phyloP scores from a whole-genome alignment of 2,329 filamentous ascomycete genomes.

The Akanthomyces lecanii region DNA sequence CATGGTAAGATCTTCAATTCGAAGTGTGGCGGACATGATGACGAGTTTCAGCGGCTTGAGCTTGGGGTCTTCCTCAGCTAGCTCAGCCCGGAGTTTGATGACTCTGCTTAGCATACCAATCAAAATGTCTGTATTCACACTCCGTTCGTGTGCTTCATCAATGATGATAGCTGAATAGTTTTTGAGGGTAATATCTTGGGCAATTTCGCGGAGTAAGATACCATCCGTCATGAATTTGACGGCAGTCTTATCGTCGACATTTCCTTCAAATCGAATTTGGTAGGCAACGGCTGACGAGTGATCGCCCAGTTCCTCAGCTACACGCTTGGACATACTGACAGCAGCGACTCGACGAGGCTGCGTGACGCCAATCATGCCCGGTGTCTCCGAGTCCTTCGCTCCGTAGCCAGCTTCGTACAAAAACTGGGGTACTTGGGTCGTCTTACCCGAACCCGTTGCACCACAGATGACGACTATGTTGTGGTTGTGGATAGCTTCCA shows the following conservation, averaged over 20 bases:
- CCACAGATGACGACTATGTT: conserved; percentile 88
- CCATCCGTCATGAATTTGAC: conserved; percentile 99
- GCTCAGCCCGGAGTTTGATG: conserved; percentile 73
- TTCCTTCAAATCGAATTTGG: conserved; percentile 92
- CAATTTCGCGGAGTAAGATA: conserved; percentile 86
- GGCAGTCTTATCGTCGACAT: conserved; percentile 71
- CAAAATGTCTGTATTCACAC: conserved; percentile 96
- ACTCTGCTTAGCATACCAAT: conserved; percentile 95
- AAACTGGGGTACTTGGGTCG: conserved; percentile 95
- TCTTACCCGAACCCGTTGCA: conserved; percentile 94
- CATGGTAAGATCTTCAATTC: conserved; percentile 84
- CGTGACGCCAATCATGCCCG: conserved; percentile 91
- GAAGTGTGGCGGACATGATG: conserved; percentile 95
- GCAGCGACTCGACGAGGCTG: conserved; percentile 93
- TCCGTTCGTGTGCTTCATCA: conserved; percentile 95
- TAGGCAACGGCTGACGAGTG: conserved; percentile 78
- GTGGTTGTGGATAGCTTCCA: conserved; percentile 95
- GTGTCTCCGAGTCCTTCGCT: conserved; percentile 68
- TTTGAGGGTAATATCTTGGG: conserved; percentile 78
- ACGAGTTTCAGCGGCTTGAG: conserved; percentile 82
- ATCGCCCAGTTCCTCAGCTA: conserved; percentile 77
- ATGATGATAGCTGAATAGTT: conserved; percentile 95
- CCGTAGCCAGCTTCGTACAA: conserved; percentile 92
- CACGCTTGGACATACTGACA: conserved; percentile 93
- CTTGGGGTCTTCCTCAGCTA: conserved; percentile 66